Evolutionary conservation across 768 basidiomycete genomes (phyloP), one percentile per base, ranked within the genome.

Genomic region (Suillus subaureus): DNA sequence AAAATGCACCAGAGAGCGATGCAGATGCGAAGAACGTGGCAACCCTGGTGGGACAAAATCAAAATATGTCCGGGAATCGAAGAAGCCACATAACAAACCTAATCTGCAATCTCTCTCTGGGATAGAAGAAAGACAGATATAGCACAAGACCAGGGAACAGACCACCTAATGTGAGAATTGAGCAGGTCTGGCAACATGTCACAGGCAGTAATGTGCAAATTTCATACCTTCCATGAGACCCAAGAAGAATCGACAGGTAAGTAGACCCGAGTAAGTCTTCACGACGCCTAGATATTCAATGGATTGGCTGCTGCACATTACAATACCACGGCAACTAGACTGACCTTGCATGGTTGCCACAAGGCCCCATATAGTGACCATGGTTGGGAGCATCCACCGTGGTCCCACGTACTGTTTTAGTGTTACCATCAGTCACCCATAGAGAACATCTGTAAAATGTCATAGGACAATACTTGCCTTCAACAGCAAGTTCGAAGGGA

Each of bases 361-460:
- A n/a, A 90, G 56, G n/a, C 90, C 90, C 90, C 91, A 92, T 1
- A 85, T 69, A 0, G 84, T 81, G 57, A 90, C 75, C 83, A 90
- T 85, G 1, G 84, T 74, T 0, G 91, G 90, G 72, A 89, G 81
- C 56, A 85, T 75, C 64, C 85, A 81, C n/a, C 88, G 83, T 2
- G 89, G 86, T 3, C 88, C 84, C 54, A 82, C 66, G 64, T 65
- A 64, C 75, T 83, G 72, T 62, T 60, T 40, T 11, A 18, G 26
- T 18, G 28, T 58, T 31, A 42, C 28, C 28, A 18, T 60, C 18
- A 31, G 11, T 42, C 16, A 15, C 16, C 18, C 9, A 39, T 7
- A 26, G 15, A 57, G 7, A 23, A 71, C 31, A 47, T 12, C 9
- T 4, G 6, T 26, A 49, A 8, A 51, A 26, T 6, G 23, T 15